Percentiles rank a stretch among this genome's conserved stretches.
Conservation (phyloP, 371 early-diverging fungal genomes). For the Chytridiales sp. region DNA sequence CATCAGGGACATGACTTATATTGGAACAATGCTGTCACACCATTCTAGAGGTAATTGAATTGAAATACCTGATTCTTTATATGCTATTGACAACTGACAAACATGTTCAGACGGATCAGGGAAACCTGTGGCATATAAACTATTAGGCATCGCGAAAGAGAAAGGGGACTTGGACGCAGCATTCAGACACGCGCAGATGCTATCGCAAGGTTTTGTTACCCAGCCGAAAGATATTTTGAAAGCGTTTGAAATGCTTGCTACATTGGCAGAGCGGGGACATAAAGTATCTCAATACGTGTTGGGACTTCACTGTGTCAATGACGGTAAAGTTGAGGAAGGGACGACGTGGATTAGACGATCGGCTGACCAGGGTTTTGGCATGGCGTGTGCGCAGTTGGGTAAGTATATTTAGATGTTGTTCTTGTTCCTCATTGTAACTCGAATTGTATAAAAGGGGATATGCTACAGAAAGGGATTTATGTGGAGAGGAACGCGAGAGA, state of each 20-base stretch:
- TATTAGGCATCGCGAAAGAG: neutral
- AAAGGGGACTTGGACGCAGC: constrained; percentile 12
- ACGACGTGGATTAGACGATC: constrained; percentile 5
- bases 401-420: constrained; percentile 3
- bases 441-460: too few relatives aligned
- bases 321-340: neutral
- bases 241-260: neutral
- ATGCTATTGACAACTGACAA: neutral
- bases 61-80: too few relatives aligned
- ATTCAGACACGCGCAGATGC: constrained; percentile 11
- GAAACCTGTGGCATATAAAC: constrained; percentile 3
- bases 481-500: constrained; percentile 14
- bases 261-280: constrained; percentile 8
- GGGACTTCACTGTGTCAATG: too few relatives aligned
- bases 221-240: neutral
- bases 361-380: constrained; percentile 8
- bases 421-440: too few relatives aligned
- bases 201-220: constrained; percentile 10
- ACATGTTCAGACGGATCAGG: neutral
- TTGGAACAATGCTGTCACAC: constrained; percentile 13
- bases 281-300: too few relatives aligned
- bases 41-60: neutral
- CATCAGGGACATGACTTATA: constrained; percentile 3
- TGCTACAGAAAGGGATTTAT: neutral
- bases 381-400: constrained; percentile 16